Conservation (phyloP, 1,284 basidiomycete species). For the Papiliotrema nemorosa region DNA sequence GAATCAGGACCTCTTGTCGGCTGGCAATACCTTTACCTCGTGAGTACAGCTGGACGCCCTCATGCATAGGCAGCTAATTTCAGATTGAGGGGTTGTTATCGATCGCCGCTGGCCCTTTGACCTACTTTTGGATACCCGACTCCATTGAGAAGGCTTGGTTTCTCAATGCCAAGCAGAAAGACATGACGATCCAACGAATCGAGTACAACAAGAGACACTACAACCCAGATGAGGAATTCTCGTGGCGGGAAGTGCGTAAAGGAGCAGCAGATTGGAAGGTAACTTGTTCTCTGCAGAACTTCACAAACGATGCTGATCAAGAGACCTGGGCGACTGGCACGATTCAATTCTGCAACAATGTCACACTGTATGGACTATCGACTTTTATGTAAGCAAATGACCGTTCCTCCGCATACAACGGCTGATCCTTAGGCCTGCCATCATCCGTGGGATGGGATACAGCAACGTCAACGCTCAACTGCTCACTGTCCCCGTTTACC, state of each 20-base stretch:
- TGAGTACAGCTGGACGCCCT: too few species aligned
- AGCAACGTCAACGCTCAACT: slow-evolving; percentile 26
- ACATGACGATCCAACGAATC: slow-evolving; percentile 5
- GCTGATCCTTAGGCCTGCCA: slow-evolving; percentile 13
- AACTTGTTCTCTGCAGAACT: slow-evolving; percentile 2
- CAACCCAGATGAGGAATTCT: slow-evolving; percentile 14
- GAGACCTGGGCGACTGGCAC: slow-evolving; percentile 8
- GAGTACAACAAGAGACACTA: slow-evolving; percentile 10
- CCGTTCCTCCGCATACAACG: too few species aligned
- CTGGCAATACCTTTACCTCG: slow-evolving; percentile 10
- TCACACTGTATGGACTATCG: slow-evolving; percentile 13
- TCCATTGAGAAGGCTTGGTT: slow-evolving; percentile 6
- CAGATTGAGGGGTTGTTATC: slow-evolving; percentile 2
- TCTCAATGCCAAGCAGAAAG: slow-evolving; percentile 12
- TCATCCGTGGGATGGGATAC: slow-evolving; percentile 23
- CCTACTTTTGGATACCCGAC: slow-evolving; percentile 9
- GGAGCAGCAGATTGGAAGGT: slow-evolving; percentile 8
- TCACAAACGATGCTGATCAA: not conserved
- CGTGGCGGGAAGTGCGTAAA: slow-evolving; percentile 13
- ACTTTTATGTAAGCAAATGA: slow-evolving; percentile 13
- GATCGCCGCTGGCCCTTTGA: not conserved
- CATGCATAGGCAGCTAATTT: too few species aligned
- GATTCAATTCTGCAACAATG: slow-evolving; percentile 25
- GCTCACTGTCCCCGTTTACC: slow-evolving; percentile 31
- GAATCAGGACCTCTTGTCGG: not conserved